Percentiles rank a stretch among this genome's conserved stretches.
phyloP scores from a whole-genome alignment of 306 rosid species.

The Pueraria montana region DNA sequence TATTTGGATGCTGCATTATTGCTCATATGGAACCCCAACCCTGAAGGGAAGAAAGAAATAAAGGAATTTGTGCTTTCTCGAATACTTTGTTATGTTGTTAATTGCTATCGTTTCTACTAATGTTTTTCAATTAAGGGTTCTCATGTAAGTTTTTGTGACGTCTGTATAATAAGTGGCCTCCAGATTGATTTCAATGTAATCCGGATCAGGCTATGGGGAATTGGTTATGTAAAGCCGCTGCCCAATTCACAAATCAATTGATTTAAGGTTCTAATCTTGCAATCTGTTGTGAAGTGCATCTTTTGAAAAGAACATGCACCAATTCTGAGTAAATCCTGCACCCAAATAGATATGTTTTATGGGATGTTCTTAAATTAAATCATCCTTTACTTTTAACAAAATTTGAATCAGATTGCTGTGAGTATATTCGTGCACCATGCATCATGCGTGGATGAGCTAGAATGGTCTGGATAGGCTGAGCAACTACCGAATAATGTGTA shows the following conservation, averaged over 20 bases:
- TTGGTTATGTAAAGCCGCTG: not conserved
- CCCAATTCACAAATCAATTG: not conserved
- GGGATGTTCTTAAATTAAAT: not conserved
- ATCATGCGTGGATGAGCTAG: too few relatives aligned
- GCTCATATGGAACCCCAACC: conserved; percentile 31
- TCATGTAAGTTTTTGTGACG: not conserved
- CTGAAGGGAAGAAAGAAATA: conserved; percentile 28
- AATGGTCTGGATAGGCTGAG: too few relatives aligned
- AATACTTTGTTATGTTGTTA: conserved; percentile 32
- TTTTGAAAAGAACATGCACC: not conserved
- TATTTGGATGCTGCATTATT: conserved; percentile 32
- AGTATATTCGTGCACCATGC: too few relatives aligned
- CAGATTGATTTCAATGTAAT: not conserved
- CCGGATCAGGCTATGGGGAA: not conserved
- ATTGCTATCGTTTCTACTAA: not conserved
- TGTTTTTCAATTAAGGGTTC: conserved; percentile 9
- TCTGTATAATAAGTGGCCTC: conserved; percentile 1
- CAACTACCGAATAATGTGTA: too few relatives aligned
- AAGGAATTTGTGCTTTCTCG: conserved; percentile 24
- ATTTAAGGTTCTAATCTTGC: conserved; percentile 3
- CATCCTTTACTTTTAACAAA: not conserved
- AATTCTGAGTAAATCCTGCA: not conserved
- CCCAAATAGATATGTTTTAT: not conserved
- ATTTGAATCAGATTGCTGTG: not conserved
- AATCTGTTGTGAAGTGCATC: not conserved